Evolutionary conservation across 2,329 filamentous ascomycete genomes (phyloP), one percentile per base, ranked within the genome.

Genomic region (Trichoderma afroharzianum): DNA sequence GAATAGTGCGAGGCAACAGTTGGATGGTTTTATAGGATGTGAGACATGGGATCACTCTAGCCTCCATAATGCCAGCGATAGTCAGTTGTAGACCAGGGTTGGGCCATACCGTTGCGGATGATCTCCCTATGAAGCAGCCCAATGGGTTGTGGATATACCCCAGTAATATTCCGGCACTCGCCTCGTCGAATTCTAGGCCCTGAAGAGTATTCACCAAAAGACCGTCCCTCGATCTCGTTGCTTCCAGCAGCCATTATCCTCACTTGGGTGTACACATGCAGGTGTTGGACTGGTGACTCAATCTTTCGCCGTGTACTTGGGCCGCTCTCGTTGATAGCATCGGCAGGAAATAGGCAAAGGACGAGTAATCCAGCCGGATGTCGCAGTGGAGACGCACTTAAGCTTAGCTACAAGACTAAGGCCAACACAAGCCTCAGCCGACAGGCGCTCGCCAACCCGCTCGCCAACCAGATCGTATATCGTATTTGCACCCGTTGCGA

Each of bases 311-410:
- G 7, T 28, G 1, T 18, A 7, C 18, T 57, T 6, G 6, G 15
- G 21, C 24, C 21, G 26, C 53, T 30, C 5, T 3, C 1, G 6
- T 47, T 30, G 53, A 15, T 18, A 14, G 5, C 57, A 33, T 59
- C 11, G 21, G 9, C 18, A 33, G n/a, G 9, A 59, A 3, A 32
- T n/a, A 12, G 30, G 55, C 8, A 26, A 28, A 6, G n/a, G n/a
- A n/a, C n/a, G n/a, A n/a, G 6, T 36, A 15, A 36, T 36, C 14
- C 33, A 39, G 24, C 33, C 66, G 66, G 66, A 57, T 69, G 57
- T 69, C 66, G 66, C 66, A n/a, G 39, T 43, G 66, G 66, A 53
- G 66, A 43, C 21, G 66, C 66, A 53, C 68, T 70, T 70, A 70
- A 70, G 68, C 68, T 70, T 70, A 63, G 59, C 59, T 39, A 21